Evolutionary conservation across 805 yeast species (phyloP).

Genomic region (Candida methanosorbosa): DNA sequence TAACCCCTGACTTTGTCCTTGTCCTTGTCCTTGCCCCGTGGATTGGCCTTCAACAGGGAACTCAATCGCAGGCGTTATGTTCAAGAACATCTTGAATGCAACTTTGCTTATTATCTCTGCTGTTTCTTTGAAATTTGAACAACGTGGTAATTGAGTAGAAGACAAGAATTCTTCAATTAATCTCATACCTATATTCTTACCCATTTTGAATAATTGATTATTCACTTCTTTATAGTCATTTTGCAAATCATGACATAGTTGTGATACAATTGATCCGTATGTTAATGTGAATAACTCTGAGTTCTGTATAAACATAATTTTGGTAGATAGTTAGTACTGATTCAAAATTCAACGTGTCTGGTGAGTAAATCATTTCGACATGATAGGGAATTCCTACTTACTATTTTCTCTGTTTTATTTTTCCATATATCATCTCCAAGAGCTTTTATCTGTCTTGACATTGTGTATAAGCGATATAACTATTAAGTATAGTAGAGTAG

Average conservation of each 20-base stretch:
- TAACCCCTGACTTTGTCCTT: no score
- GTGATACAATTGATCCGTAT: slow-evolving; percentile 90
- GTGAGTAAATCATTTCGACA: not conserved
- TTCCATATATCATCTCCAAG: slow-evolving; percentile 2
- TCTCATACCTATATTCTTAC: slow-evolving; percentile 87
- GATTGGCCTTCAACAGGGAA: not conserved
- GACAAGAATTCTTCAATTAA: slow-evolving; percentile 90
- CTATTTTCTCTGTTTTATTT: slow-evolving; percentile 1
- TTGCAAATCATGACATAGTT: slow-evolving; percentile 75
- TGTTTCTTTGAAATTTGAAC: slow-evolving; percentile 72
- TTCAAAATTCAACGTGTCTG: not conserved
- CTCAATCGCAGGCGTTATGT: slow-evolving; percentile 62
- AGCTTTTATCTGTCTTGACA: slow-evolving; percentile 1
- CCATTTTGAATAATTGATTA: slow-evolving; percentile 82
- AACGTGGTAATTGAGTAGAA: slow-evolving; percentile 76
- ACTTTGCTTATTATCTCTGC: slow-evolving; percentile 79
- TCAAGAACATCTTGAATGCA: slow-evolving; percentile 86
- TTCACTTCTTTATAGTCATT: slow-evolving; percentile 75
- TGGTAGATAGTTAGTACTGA: not conserved
- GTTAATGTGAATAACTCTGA: slow-evolving; percentile 92
- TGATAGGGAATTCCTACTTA: not conserved
- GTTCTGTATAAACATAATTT: slow-evolving; percentile 35
- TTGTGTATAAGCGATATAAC: no score
- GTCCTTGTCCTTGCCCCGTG: no score
- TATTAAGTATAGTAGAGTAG: no score